Evolutionary conservation across 23 red algal genomes (phyloP), one percentile per base, ranked within the genome.

Genomic region (Gracilaria domingensis): DNA sequence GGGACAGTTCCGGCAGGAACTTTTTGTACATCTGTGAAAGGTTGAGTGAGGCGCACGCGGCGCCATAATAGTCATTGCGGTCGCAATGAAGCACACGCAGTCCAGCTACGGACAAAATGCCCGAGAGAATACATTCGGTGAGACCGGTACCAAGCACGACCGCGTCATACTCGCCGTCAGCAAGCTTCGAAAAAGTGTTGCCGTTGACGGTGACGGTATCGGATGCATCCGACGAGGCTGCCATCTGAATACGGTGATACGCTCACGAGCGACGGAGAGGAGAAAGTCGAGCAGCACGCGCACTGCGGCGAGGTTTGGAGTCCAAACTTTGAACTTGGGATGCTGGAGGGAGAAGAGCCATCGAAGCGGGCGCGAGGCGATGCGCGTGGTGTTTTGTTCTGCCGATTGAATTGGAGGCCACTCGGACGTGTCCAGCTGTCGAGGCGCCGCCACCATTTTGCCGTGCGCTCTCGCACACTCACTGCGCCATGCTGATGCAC

Each of bases 31-130:
- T 79, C 82, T 99, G 97, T 8, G 94, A 37, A 20, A 99, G 85
- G 61, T 92, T 95, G 76, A 99, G 87, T 11, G 78, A 88, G 29
- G 97, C 97, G 53, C 93, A 99, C 17, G 87, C 81, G 17, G 87
- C 97, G 58, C 97, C 97, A 78, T 99, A 99, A 66, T 99, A 99
- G 47, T 91, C 87, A 86, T 99, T 99, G 58, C 87, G 85, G 78
- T 99, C 97, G 61, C 90, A 86, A 54, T 99, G 93, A 32, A 99
- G 87, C 50, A 99, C 94, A 25, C 92, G 93, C 47, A 95, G 51
- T 12, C 97, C 97, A 50, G 77, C 80, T 12, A 96, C 90, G 20
- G 89, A 94, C 34, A 99, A 83, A 66, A 99, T 89, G 26, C 97
- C 97, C 62, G 85, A 92, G 13, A 99, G 73, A 42, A 99, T 93